A percentile compares a stretch with the other conserved stretches of the same genome.
phyloP scores from a whole-genome alignment of 805 yeast species.

The Myxozyma udenii region DNA sequence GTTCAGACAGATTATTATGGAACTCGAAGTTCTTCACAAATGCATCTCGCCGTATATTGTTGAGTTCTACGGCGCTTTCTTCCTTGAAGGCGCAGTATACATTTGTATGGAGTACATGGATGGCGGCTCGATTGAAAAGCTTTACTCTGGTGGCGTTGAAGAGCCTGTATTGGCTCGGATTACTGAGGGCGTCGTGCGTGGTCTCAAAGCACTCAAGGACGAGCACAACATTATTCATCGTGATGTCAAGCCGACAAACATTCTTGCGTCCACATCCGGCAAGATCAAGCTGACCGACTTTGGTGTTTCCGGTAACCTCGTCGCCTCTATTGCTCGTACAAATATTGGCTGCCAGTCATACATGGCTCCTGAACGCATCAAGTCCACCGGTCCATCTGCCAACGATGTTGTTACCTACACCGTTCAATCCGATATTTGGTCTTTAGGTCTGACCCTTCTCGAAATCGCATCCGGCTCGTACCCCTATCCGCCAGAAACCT shows the following conservation, averaged over 20 bases:
- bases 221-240: conserved; percentile 89
- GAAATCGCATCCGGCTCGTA: conserved; percentile 89
- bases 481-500: conserved; percentile 96
- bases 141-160: conserved; percentile 61
- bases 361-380: conserved; percentile 97
- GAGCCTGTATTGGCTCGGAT: conserved; percentile 79
- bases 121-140: conserved; percentile 87
- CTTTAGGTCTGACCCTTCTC: conserved; percentile 77
- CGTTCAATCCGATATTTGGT: conserved; percentile 95
- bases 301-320: conserved; percentile 93
- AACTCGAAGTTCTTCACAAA: conserved; percentile 85
- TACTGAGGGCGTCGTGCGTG: conserved; percentile 73
- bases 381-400: conserved; percentile 44
- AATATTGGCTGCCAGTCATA: conserved; percentile 97
- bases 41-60: conserved; percentile 89
- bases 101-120: conserved; percentile 99
- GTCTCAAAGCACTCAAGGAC: conserved; percentile 81
- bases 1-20: conserved; percentile 93
- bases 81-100: conserved; percentile 95
- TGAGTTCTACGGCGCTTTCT: conserved; percentile 95
- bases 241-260: conserved; percentile 95
- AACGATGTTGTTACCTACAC: conserved; percentile 77
- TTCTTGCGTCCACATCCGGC: conserved; percentile 78
- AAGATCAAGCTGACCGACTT: conserved; percentile 89
- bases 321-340: conserved; percentile 90